Base-by-base conservation (phyloP, 306 rosid genomes). In the Urtica urens region DNA sequence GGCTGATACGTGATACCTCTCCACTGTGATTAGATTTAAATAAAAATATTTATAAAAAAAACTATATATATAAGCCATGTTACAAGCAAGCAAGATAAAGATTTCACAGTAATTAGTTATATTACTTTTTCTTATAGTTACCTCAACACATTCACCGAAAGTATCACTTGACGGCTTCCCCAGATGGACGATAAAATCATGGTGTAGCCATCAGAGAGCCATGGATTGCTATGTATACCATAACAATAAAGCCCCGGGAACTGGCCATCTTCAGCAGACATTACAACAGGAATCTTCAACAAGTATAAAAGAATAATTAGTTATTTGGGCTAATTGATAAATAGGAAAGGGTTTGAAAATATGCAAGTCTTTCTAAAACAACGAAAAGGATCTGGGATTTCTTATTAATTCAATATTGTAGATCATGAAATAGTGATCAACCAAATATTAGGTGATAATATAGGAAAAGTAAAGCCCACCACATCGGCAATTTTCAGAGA, bases 201-300 rank as follows among this genome's bases (percentile, higher is more conserved):
- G 27, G 93, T 83, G 67, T 66, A 46, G 40, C 80, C 82, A 74
- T 87, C 87, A 49, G 81, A 73, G 62, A 87, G 82, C 94, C 94
- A 87, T 24, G 94, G 93, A 38, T 73, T 66, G 53, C 46, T 42
- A 50, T 52, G 77, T 57, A 82, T 38, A 54, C 66, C 47, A 21
- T 59, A 48, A 55, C 72, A 68, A 64, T 80, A 87, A 52, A 87
- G 84, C 44, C 96, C 93, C 42, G 96, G 96, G 59, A 87, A 83
- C 74, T 58, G 71, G 44, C 76, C 84, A 49, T 87, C 76, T 42
- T 80, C 82, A 43, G 87, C 74, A 57, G 73, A 71, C 72, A 56
- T 67, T 43, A 83, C 85, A 62, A 87, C 82, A 39, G 87, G 94
- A 73, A 87, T 49, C 96, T 87, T 51, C 65, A 66, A 55, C n/a